phyloP scores from a whole-genome alignment of 2,329 filamentous ascomycete species.

The Aspergillus jensenii region DNA sequence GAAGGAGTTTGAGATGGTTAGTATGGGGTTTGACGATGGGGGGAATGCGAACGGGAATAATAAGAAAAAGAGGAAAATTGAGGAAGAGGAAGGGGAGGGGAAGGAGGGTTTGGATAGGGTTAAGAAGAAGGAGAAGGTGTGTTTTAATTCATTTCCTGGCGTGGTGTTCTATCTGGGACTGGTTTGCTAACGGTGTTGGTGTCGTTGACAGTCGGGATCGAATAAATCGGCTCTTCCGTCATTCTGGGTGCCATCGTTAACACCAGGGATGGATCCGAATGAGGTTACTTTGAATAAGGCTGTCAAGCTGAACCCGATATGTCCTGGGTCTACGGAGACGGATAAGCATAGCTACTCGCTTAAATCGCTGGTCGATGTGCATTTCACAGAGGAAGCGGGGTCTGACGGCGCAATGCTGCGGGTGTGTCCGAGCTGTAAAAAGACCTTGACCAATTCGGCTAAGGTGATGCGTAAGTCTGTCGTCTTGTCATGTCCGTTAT shows the following conservation, averaged over 20 bases:
- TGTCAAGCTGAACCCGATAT: slow-evolving; percentile 68
- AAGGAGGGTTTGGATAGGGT: slow-evolving; percentile 25
- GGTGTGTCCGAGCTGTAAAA: slow-evolving; percentile 83
- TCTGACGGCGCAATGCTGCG: slow-evolving; percentile 47
- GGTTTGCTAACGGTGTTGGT: neutral
- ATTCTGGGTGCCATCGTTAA: slow-evolving; percentile 90
- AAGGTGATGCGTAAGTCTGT: slow-evolving; percentile 63
- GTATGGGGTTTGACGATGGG: slow-evolving; percentile 60
- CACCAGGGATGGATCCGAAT: slow-evolving; percentile 61
- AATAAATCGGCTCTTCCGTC: slow-evolving; percentile 72
- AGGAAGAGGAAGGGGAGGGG: slow-evolving; percentile 26
- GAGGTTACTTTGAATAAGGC: slow-evolving; percentile 60
- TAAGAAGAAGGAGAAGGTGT: slow-evolving; percentile 50
- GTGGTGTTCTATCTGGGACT: neutral
- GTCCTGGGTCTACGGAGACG: slow-evolving; percentile 69
- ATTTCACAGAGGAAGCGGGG: slow-evolving; percentile 71
- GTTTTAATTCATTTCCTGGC: neutral
- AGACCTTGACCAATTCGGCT: slow-evolving; percentile 75
- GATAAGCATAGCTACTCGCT: slow-evolving; percentile 73
- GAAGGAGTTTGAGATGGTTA: slow-evolving; percentile 79
- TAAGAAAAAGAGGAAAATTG: slow-evolving; percentile 31
- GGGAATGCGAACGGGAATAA: slow-evolving; percentile 16
- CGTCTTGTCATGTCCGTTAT: neutral
- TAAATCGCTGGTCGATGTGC: slow-evolving; percentile 71
- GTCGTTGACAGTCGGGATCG: slow-evolving; percentile 46